Evolutionary conservation across 805 yeast species (phyloP).

Genomic region (Kazachstania viticola): DNA sequence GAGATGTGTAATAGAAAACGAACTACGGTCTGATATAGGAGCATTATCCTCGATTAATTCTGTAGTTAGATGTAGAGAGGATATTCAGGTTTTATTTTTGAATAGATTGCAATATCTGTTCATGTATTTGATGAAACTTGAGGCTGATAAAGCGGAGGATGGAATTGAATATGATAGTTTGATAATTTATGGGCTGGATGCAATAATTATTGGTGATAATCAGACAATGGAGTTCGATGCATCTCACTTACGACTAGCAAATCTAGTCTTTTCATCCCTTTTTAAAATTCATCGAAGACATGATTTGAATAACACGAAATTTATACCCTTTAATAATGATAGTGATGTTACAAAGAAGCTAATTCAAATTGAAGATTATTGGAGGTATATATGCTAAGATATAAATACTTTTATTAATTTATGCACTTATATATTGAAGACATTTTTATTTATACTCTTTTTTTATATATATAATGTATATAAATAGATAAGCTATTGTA

Average conservation of each 20-base stretch:
- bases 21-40: too few relatives aligned
- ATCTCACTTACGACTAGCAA: slow-evolving; percentile 6
- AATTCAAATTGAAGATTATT: slow-evolving; percentile 14
- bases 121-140: slow-evolving; percentile 25
- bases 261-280: slow-evolving; percentile 15
- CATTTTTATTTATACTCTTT: too few relatives aligned
- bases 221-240: background rate
- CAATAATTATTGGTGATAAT: slow-evolving; percentile 3
- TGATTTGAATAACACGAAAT: slow-evolving; percentile 6
- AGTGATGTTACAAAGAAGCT: slow-evolving; percentile 2
- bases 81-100: slow-evolving; percentile 19
- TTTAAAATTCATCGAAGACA: slow-evolving; percentile 14
- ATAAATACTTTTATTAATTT: too few relatives aligned
- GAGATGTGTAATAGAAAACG: too few relatives aligned
- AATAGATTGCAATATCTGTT: slow-evolving; percentile 23
- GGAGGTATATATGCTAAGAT: slow-evolving; percentile 14
- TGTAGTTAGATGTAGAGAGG: slow-evolving; percentile 8
- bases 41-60: too few relatives aligned
- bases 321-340: slow-evolving; percentile 6
- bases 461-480: slow-evolving; percentile 1
- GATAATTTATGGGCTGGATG: slow-evolving; percentile 22
- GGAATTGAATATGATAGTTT: slow-evolving; percentile 11
- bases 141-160: slow-evolving; percentile 11
- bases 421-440: background rate
- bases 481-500: slow-evolving; percentile 1